Base-by-base conservation (phyloP, 148 eudicot genomes). In the Diospyros lotus region DNA sequence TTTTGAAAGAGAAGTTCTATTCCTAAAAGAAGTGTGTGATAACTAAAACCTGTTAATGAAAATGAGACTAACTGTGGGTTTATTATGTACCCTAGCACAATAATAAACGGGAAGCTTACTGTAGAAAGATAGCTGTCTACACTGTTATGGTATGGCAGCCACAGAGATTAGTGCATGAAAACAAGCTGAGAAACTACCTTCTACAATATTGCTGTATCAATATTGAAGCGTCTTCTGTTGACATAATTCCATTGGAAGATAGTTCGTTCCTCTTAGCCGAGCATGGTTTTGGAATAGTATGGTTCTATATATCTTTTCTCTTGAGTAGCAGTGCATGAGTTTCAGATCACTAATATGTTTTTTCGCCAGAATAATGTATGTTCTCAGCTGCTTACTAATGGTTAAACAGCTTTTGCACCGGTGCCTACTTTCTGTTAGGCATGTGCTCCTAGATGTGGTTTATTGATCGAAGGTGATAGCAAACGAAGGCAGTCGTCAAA, bases 201-300 rank as follows among this genome's bases (percentile, higher is more conserved):
- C 48, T 9, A 51, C 59, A 64, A 39, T 40, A 6, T 9, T 9
- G 41, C 64, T 13, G 62, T 2, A 55, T 39, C 43, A 61, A 68
- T 13, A 4, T 63, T 45, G 6, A 18, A 53, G 64, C 69, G 17
- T 9, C 42, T 54, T 51, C 48, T 54, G 1, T 52, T 42, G 72
- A 70, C 81, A 70, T 76, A 79, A 83, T 83, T 83, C 86, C 86
- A 83, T 80, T 77, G 66, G 74, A 81, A 68, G 12, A 73, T 74
- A 68, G 73, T 79, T 67, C 71, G 86, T 84, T 84, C 64, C 71
- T 68, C 84, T 76, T 75, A 40, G 28, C 73, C 48, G 60, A 75
- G 72, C 62, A 75, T 71, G 58, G 64, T 77, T 75, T 72, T 75
- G 68, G 77, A 80, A 75, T 63, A 61, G 14, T 13, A 15, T 60